Conservation (phyloP, 148 eudicot species). For the Rhododendron vialii region DNA sequence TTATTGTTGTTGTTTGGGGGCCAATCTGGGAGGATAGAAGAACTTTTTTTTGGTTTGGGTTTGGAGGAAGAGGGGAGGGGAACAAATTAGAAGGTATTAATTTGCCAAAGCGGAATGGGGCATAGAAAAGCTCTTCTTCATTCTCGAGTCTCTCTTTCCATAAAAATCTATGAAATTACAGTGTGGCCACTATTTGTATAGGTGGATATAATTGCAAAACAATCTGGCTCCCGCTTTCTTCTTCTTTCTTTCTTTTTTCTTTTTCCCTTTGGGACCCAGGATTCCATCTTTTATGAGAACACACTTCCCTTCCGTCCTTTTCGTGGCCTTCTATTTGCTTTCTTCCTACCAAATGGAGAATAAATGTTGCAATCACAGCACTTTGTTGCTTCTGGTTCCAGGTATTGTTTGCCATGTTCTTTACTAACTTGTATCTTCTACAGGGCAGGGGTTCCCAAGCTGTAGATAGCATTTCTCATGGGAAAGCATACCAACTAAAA, state of each 20-base stretch:
- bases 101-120: neutral
- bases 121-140: neutral
- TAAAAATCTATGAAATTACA: neutral
- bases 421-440: constrained; percentile 4
- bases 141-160: neutral
- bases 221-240: neutral
- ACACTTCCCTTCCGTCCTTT: neutral
- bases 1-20: neutral
- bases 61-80: neutral
- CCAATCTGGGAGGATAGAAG: too few relatives aligned
- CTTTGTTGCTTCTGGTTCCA: neutral
- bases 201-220: neutral
- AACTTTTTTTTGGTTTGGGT: neutral
- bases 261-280: neutral
- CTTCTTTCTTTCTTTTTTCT: neutral
- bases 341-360: neutral
- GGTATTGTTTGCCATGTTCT: neutral
- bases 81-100: neutral
- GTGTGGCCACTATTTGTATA: neutral
- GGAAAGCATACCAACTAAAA: constrained; percentile 47
- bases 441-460: constrained; percentile 55
- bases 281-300: neutral
- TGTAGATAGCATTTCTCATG: constrained; percentile 30
- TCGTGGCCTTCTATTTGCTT: neutral
- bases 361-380: neutral